A percentile compares a stretch with the other conserved stretches of the same genome.
Conservation (phyloP, 2,329 filamentous ascomycete genomes). For the Cadophora malorum region DNA sequence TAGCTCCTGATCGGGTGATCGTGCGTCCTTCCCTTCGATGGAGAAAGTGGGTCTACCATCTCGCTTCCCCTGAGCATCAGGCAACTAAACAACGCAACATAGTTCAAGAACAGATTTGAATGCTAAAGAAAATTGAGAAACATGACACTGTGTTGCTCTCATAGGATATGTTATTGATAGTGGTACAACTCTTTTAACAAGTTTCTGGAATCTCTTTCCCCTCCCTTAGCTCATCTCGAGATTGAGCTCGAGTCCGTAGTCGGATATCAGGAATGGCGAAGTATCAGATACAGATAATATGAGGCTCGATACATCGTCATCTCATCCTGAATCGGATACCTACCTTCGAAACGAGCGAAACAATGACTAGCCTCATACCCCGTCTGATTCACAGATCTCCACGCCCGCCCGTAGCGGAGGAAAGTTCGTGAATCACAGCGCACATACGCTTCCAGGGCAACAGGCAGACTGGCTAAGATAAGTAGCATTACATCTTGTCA, state of each 20-base stretch:
- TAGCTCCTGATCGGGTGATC: background rate
- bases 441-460: background rate
- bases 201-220: background rate
- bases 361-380: background rate
- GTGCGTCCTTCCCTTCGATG: background rate
- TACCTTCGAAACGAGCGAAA: background rate
- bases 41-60: background rate
- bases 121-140: background rate
- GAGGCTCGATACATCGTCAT: background rate
- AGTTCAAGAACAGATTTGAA: background rate
- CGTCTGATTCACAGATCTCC: background rate
- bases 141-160: background rate
- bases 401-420: background rate
- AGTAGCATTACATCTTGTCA: background rate
- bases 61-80: conserved; percentile 1
- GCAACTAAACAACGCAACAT: background rate
- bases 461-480: conserved; percentile 1
- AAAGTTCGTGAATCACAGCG: background rate
- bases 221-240: background rate
- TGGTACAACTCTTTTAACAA: background rate
- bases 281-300: background rate
- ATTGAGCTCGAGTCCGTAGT: background rate
- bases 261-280: background rate
- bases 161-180: too few relatives aligned
- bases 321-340: background rate